phyloP scores from a whole-genome alignment of 352 stramenopile species.

The Globisporangium acanthophoron region DNA sequence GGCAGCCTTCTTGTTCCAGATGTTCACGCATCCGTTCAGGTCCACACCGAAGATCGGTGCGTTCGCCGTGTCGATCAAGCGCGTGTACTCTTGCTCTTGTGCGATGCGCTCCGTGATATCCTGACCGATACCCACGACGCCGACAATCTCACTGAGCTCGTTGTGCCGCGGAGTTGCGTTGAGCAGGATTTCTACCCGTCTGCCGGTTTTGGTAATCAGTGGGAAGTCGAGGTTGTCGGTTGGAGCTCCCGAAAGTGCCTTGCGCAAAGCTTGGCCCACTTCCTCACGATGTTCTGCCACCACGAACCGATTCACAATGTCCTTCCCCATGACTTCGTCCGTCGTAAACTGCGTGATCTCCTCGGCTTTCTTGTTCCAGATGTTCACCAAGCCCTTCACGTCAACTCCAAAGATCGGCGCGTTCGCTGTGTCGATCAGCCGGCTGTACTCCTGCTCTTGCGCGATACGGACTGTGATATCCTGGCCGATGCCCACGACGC shows the following conservation, averaged over 20 bases:
- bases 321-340: constrained; percentile 8
- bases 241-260: no score
- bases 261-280: no score
- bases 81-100: constrained; percentile 56
- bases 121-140: constrained; percentile 86
- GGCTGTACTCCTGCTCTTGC: constrained; percentile 58
- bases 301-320: constrained; percentile 7
- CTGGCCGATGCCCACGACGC: constrained; percentile 72
- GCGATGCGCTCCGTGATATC: constrained; percentile 78
- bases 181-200: no score
- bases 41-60: constrained; percentile 64
- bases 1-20: constrained; percentile 93
- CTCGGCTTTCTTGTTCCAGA: constrained; percentile 68
- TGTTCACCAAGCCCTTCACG: constrained; percentile 51
- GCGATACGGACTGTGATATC: constrained; percentile 58
- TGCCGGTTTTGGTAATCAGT: no score
- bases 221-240: no score
- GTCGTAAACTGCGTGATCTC: constrained; percentile 67
- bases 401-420: constrained; percentile 77
- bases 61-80: constrained; percentile 63
- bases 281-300: no score
- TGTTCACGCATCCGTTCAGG: constrained; percentile 83
- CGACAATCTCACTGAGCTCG: constrained; percentile 40
- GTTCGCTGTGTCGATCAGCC: constrained; percentile 61
- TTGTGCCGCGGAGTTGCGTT: no score